Percentiles rank a stretch among this genome's conserved stretches.
Conservation (phyloP, 2,329 filamentous ascomycete species). For the Phialophora chinensis region DNA sequence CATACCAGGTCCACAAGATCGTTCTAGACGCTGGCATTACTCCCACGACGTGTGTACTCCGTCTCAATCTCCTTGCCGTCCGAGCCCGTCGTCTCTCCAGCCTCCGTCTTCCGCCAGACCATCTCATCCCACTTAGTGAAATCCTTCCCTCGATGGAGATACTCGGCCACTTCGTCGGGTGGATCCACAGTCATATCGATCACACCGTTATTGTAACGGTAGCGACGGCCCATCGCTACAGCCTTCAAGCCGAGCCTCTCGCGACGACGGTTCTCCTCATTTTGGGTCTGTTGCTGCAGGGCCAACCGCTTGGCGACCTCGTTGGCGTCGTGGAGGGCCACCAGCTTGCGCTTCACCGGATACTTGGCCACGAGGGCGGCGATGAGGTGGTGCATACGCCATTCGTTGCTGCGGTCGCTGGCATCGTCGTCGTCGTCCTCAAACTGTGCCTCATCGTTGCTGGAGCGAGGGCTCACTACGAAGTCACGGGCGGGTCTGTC, state of each 20-base stretch:
- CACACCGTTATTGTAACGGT: background rate
- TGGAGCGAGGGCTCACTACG: slow-evolving; percentile 4
- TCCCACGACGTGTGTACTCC: slow-evolving; percentile 16
- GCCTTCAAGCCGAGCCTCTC: slow-evolving; percentile 21
- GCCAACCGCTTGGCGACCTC: slow-evolving; percentile 63
- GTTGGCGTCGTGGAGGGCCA: slow-evolving; percentile 65
- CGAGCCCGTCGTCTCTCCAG: slow-evolving; percentile 10
- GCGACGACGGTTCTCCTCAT: slow-evolving; percentile 26
- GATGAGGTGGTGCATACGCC: slow-evolving; percentile 34
- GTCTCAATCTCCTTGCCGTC: slow-evolving; percentile 16
- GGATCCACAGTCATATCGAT: background rate
- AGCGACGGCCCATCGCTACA: background rate
- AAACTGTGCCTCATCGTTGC: slow-evolving; percentile 12
- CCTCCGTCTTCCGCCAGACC: slow-evolving; percentile 27
- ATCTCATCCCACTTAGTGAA: slow-evolving; percentile 28
- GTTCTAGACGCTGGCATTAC: background rate
- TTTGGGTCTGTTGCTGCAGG: slow-evolving; percentile 33
- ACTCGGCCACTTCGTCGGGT: slow-evolving; percentile 18
- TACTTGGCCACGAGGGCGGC: slow-evolving; percentile 26
- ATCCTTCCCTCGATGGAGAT: slow-evolving; percentile 7
- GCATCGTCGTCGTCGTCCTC: slow-evolving; percentile 17
- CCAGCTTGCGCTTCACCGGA: slow-evolving; percentile 48
- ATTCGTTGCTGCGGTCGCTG: slow-evolving; percentile 16
- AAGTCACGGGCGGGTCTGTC: slow-evolving; percentile 23
- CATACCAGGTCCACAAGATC: background rate